Percentiles rank a stretch among this genome's conserved stretches.
Evolutionary conservation across 1,139 yeast genomes (phyloP).

Genomic region (Yamadazyma trypodendri): DNA sequence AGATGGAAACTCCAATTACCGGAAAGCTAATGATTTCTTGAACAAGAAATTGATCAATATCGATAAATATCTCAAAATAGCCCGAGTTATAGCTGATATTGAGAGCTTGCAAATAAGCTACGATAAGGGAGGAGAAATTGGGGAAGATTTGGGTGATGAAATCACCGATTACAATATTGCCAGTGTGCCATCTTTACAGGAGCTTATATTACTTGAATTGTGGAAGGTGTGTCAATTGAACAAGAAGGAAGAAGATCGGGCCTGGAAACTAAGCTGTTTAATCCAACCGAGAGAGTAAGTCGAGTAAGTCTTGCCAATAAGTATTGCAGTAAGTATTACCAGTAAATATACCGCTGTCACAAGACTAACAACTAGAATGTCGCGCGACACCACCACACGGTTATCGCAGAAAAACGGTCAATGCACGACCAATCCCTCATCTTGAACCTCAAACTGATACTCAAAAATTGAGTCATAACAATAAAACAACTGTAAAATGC

Average conservation of each 20-base stretch:
- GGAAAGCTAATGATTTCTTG: slow-evolving; percentile 60
- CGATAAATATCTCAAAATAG: slow-evolving; percentile 75
- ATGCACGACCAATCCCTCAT: not conserved
- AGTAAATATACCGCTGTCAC: too few species aligned
- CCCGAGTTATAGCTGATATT: slow-evolving; percentile 73
- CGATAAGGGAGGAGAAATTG: slow-evolving; percentile 13
- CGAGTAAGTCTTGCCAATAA: too few species aligned
- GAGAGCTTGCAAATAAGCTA: slow-evolving; percentile 76
- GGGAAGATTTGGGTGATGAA: slow-evolving; percentile 14
- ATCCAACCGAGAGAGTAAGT: slow-evolving; percentile 45
- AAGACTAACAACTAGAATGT: too few species aligned
- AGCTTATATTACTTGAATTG: slow-evolving; percentile 62
- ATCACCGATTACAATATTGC: slow-evolving; percentile 30
- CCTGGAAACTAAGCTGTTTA: slow-evolving; percentile 68
- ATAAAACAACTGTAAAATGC: slow-evolving; percentile 1
- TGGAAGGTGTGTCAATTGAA: slow-evolving; percentile 69
- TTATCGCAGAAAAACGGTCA: too few species aligned
- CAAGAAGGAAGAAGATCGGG: slow-evolving; percentile 60
- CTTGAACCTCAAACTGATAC: not conserved
- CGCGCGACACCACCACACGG: too few species aligned
- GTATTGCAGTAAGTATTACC: too few species aligned
- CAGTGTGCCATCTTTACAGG: slow-evolving; percentile 55
- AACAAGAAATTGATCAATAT: slow-evolving; percentile 69
- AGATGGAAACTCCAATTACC: slow-evolving; percentile 78
- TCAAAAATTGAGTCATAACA: slow-evolving; percentile 10